Evolutionary conservation across 2,329 filamentous ascomycete genomes (phyloP).

Genomic region (Colletotrichum musicola): DNA sequence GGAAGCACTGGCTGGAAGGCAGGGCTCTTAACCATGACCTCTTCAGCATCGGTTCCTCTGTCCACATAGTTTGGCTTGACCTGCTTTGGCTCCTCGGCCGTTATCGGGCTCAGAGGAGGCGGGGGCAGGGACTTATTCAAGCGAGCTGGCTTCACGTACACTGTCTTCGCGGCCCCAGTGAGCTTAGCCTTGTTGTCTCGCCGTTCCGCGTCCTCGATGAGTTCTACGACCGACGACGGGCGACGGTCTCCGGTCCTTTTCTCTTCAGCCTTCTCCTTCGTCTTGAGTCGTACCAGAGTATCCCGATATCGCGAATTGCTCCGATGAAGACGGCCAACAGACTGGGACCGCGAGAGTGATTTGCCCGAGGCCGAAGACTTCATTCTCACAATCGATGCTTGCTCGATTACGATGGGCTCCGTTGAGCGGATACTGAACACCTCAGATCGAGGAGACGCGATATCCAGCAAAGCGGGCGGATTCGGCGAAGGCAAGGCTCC

Average conservation of each 20-base stretch:
- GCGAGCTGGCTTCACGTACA: conserved; percentile 47
- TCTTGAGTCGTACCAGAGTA: conserved; percentile 26
- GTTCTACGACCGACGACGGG: conserved; percentile 46
- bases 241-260: conserved; percentile 36
- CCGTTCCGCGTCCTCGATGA: conserved; percentile 42
- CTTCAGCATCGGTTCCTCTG: conserved; percentile 46
- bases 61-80: conserved; percentile 40
- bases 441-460: conserved; percentile 50
- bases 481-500: conserved; percentile 36
- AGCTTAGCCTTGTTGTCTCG: conserved; percentile 43
- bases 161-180: conserved; percentile 47
- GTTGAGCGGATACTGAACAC: conserved; percentile 49
- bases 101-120: conserved; percentile 40
- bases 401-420: conserved; percentile 55
- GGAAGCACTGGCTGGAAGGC: conserved; percentile 61
- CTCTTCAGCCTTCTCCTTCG: conserved; percentile 15
- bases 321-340: conserved; percentile 52
- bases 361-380: conserved; percentile 43
- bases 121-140: conserved; percentile 47
- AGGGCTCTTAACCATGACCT: conserved; percentile 41
- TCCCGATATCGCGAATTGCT: conserved; percentile 49
- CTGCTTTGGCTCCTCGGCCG: conserved; percentile 36
- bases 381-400: conserved; percentile 55
- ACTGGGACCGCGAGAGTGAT: conserved; percentile 50
- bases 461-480: conserved; percentile 39